Evolutionary conservation across 202 grass and related monocot species (phyloP), one percentile per base, ranked within the genome.

Genomic region (Cymbopogon flexuosus): DNA sequence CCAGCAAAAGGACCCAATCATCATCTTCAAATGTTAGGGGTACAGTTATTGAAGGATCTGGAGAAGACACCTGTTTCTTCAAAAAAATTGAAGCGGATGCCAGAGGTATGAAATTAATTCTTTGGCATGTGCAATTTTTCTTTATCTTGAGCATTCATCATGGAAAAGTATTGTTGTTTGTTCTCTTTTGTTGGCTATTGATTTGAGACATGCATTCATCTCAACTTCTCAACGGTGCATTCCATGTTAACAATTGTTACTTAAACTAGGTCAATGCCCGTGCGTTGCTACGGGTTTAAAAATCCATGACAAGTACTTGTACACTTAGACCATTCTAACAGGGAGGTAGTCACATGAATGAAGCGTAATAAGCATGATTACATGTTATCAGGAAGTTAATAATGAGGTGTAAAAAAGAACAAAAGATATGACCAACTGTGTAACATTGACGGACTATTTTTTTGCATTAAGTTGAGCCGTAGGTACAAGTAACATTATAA

Each of bases 11-110:
- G 84, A 68, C 81, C 87, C 27, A 93, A 85, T 65, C 85, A 88
- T 31, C 91, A 91, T 85, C 92, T 87, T 87, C 87, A 97, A 86
- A 91, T 97, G 95, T 77, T 97, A 65, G 91, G 92, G 37, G 75
- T 81, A 62, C 90, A 97, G 72, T 87, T 97, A 70, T 86, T 97
- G 76, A 97, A 93, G 79, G 95, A 92, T 91, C 66, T 91, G 58
- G 91, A 93, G 68, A 89, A 87, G 72, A 80, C 88, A 73, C 3
- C 89, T 46, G 35, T 80, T 89, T 86, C 86, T 65, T 81, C 89
- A 78, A 94, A 89, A 77, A 97, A 93, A 88, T 60, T 81, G 52
- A 83, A 87, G 84, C 81, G 70, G 62, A 81, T 62, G 42, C 86
- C 77, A 6, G 80, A 89, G 87, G 87, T 89, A 89, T 68, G 66